phyloP scores from a whole-genome alignment of 2,329 filamentous ascomycete species.

The Scytalidium lignicola region DNA sequence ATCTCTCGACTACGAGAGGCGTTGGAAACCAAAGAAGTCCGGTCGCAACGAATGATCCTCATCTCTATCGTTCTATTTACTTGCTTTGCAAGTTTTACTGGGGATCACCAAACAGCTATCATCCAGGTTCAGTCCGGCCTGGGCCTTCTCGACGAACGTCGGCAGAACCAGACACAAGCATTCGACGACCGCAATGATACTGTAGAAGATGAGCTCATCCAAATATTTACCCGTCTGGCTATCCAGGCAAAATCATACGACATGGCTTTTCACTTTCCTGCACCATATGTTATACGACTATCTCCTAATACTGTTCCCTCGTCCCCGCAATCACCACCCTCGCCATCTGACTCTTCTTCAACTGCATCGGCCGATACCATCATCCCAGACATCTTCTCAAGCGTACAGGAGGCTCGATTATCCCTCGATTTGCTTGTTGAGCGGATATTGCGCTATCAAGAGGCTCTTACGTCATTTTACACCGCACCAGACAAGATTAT shows the following conservation, averaged over 20 bases:
- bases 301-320: constrained; percentile 30
- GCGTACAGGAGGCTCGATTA: constrained; percentile 48
- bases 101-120: constrained; percentile 58
- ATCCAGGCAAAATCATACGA: constrained; percentile 65
- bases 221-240: constrained; percentile 58
- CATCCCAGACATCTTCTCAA: constrained; percentile 35
- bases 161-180: constrained; percentile 37
- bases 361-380: constrained; percentile 11
- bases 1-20: constrained; percentile 44
- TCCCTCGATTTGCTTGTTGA: constrained; percentile 53
- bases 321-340: constrained; percentile 30
- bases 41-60: constrained; percentile 48
- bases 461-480: constrained; percentile 44
- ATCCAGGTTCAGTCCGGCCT: constrained; percentile 56
- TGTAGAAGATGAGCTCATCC: constrained; percentile 48
- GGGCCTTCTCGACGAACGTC: constrained; percentile 47
- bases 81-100: constrained; percentile 65
- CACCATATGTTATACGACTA: constrained; percentile 54
- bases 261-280: constrained; percentile 62
- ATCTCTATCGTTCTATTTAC: constrained; percentile 61
- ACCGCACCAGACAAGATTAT: constrained; percentile 44
- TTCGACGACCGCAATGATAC: constrained; percentile 14
- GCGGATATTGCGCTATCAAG: constrained; percentile 53
- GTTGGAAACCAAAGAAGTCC: constrained; percentile 35
- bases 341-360: constrained; percentile 34